phyloP scores from a whole-genome alignment of 192 early-diverging fungal species.

The Coemansia sp. region DNA sequence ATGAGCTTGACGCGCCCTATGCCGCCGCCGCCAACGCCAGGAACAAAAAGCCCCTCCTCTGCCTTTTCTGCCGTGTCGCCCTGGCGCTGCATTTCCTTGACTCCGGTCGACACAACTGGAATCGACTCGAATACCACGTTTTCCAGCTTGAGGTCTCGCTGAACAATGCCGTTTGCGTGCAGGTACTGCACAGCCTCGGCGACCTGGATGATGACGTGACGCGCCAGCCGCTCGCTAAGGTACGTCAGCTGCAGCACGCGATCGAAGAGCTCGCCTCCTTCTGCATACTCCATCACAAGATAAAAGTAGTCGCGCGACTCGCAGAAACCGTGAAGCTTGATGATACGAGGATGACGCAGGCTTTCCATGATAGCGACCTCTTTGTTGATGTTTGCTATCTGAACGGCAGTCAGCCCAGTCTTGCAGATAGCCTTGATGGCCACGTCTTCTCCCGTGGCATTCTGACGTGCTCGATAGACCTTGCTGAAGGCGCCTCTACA shows the following conservation, averaged over 20 bases:
- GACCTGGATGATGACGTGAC: slow-evolving; percentile 85
- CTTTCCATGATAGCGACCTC: slow-evolving; percentile 85
- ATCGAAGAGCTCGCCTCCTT: slow-evolving; percentile 92
- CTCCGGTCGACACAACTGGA: slow-evolving; percentile 58
- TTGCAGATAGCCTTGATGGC: slow-evolving; percentile 86
- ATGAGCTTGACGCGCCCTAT: slow-evolving; percentile 84
- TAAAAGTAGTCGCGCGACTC: slow-evolving; percentile 76
- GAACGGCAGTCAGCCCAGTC: slow-evolving; percentile 65
- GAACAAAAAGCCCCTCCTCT: slow-evolving; percentile 72
- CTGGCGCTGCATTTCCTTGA: slow-evolving; percentile 50
- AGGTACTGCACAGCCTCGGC: slow-evolving; percentile 81
- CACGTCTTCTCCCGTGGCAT: slow-evolving; percentile 62
- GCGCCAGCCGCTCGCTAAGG: slow-evolving; percentile 73
- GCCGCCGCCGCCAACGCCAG: slow-evolving; percentile 75
- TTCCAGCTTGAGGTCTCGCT: slow-evolving; percentile 94
- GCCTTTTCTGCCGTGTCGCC: slow-evolving; percentile 65
- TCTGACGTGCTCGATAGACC: slow-evolving; percentile 69
- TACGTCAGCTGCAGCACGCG: slow-evolving; percentile 80
- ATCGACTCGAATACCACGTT: slow-evolving; percentile 81
- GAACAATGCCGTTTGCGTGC: slow-evolving; percentile 82
- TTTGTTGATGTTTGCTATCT: slow-evolving; percentile 82
- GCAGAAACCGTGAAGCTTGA: slow-evolving; percentile 73
- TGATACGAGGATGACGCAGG: slow-evolving; percentile 74
- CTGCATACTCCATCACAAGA: slow-evolving; percentile 76
- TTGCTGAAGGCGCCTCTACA: slow-evolving; percentile 82